Base-by-base conservation (phyloP, 2,329 filamentous ascomycete species). In the Paracoccidioides lutzii region DNA sequence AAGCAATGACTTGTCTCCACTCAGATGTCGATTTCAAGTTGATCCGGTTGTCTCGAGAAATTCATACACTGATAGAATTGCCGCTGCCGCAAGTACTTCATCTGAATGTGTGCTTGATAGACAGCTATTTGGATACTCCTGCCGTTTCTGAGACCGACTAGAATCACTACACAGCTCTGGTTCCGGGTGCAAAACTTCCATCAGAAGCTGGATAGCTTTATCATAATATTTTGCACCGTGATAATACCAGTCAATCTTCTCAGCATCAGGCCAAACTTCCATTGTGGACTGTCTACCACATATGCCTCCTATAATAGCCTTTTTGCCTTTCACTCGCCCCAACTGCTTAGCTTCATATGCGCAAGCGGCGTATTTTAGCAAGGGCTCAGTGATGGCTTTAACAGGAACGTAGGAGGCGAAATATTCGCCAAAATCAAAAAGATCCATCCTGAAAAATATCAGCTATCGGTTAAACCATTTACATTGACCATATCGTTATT, bases 51-150 rank as follows among this genome's bases (percentile, higher is more conserved):
- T 79, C 65, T 85, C 81, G n/a, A 85, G 71, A 57, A 85, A 81
- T 59, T 86, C 83, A 63, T 85, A 85, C 0, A 83, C 79, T 57
- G 81, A 85, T 1, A 87, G 67, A 12, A 86, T 84, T 0, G 82
- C 81, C 2, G 82, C 82, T 2, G 83, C 81, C 7, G 82, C 81
- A 28, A 85, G 73, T 3, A 84, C 74, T 57, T 85, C 81, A 60
- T 84, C 81, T 0, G 70, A 73, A 56, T 70, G 66, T 22, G 68
- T 67, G 65, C 73, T 65, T 7, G 69, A 68, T 14, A 71, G 62
- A 41, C 66, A 65, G 56, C 77, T 78, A 60, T 77, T 76, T 22
- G 76, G 70, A 45, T 65, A 64, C 44, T 68, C 65, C 54, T 68
- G 59, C 33, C 73, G 62, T 67, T 77, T 62, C 66, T 74, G 58